These are phyloP conservation scores for Metschnikowia chrysomelidarum DNA, from an alignment of 805 yeast species.

Conservation along the genomic window DNA sequence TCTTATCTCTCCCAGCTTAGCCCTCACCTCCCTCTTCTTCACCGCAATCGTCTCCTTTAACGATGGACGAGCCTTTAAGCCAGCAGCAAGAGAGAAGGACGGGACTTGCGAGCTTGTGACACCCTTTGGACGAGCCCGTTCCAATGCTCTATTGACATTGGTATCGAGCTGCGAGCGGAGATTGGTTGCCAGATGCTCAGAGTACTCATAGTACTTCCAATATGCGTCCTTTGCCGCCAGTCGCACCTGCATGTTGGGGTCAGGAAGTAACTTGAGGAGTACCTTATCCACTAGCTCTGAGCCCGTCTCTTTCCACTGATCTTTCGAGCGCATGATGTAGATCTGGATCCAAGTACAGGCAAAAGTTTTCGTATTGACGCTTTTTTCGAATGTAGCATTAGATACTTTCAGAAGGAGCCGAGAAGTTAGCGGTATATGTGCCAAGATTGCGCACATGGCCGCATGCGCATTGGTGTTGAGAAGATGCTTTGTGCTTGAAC, in stretches of 20 bases:
- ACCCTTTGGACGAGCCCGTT: slow-evolving; percentile 49
- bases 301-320: slow-evolving; percentile 14
- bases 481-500: slow-evolving; percentile 62
- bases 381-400: slow-evolving; percentile 62
- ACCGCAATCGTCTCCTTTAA: slow-evolving; percentile 47
- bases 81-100: slow-evolving; percentile 2
- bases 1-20: slow-evolving; percentile 20
- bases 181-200: slow-evolving; percentile 50
- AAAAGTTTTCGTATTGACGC: slow-evolving; percentile 65
- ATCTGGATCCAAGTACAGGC: slow-evolving; percentile 71
- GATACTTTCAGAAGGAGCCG: slow-evolving; percentile 51
- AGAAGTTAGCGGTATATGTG: slow-evolving; percentile 51
- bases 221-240: slow-evolving; percentile 69
- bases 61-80: slow-evolving; percentile 40
- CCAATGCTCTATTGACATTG: slow-evolving; percentile 56
- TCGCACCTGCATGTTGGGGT: slow-evolving; percentile 79
- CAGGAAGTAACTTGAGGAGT: slow-evolving; percentile 61
- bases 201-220: slow-evolving; percentile 63
- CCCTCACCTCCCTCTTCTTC: slow-evolving; percentile 38
- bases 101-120: not conserved
- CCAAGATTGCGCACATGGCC: slow-evolving; percentile 53
- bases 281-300: slow-evolving; percentile 49
- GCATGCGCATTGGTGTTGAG: slow-evolving; percentile 58
- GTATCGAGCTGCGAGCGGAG: slow-evolving; percentile 41
- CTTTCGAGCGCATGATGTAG: slow-evolving; percentile 50